These are phyloP conservation scores for Picochlorum costavermella DNA, from an alignment of 139 green algal genomes.

Conservation along the genomic window DNA sequence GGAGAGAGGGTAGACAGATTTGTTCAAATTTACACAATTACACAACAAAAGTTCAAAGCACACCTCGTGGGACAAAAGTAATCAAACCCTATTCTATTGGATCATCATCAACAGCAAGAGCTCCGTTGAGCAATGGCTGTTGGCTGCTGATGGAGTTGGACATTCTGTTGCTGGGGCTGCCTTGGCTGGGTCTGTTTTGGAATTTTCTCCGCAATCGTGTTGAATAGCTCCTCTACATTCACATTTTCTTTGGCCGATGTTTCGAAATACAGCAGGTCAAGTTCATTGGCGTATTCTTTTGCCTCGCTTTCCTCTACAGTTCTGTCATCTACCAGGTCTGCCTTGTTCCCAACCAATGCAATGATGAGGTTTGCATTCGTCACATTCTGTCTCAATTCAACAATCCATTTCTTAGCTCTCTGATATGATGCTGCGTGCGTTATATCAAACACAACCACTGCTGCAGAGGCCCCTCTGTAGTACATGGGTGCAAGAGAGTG, in stretches of 20 bases:
- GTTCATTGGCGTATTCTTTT: constrained; percentile 75
- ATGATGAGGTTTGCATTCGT: constrained; percentile 91
- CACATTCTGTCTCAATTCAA: constrained; percentile 61
- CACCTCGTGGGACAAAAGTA: no score
- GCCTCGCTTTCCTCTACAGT: constrained; percentile 37
- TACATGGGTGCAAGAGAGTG: constrained; percentile 98
- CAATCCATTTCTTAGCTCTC: constrained; percentile 85
- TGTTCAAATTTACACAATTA: no score
- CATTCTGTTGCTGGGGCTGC: neutral
- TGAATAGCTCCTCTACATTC: constrained; percentile 82
- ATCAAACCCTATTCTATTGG: no score
- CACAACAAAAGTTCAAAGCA: no score
- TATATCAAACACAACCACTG: constrained; percentile 87
- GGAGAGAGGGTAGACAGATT: no score
- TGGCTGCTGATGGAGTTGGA: constrained; percentile 1
- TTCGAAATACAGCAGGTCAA: constrained; percentile 79
- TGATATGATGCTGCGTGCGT: constrained; percentile 77
- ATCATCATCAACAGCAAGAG: neutral
- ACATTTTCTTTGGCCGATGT: constrained; percentile 80
- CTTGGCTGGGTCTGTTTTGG: no score
- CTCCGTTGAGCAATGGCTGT: neutral
- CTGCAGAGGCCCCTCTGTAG: constrained; percentile 91
- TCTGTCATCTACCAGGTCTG: constrained; percentile 66
- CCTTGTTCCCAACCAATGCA: constrained; percentile 96
- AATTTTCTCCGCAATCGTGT: constrained; percentile 52